phyloP scores from a whole-genome alignment of 2,329 filamentous ascomycete genomes.

The Penicillium sp. region DNA sequence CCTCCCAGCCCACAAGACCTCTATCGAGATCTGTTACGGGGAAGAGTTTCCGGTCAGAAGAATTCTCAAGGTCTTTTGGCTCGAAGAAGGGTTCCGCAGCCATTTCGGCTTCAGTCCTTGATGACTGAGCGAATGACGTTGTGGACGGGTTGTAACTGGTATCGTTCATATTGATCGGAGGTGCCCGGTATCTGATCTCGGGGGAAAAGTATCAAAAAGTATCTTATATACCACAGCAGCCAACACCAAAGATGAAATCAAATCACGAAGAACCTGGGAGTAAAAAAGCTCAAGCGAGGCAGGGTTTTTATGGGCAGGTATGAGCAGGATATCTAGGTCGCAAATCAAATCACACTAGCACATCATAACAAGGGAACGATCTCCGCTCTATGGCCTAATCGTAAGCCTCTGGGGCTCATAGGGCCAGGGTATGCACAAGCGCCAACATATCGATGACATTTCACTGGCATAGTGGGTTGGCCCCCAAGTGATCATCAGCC shows the following conservation, averaged over 20 bases:
- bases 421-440: not conserved
- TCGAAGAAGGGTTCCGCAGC: not conserved
- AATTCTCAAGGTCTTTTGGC: not conserved
- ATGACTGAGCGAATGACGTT: not conserved
- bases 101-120: not conserved
- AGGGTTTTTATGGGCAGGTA: not conserved
- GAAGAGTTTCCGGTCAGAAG: not conserved
- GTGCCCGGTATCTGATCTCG: not conserved
- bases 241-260: not conserved
- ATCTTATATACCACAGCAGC: not conserved
- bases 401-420: not conserved
- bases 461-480: not conserved
- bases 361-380: not conserved
- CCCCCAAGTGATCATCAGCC: not conserved
- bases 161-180: not conserved
- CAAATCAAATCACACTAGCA: not conserved
- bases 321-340: not conserved
- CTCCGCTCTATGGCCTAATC: not conserved
- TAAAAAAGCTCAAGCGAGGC: not conserved
- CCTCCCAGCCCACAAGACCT: constrained; percentile 61
- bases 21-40: constrained; percentile 48
- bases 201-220: not conserved
- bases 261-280: not conserved
- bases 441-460: not conserved
- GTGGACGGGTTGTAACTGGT: not conserved